These are phyloP conservation scores for Thalassiosira hispida DNA, from an alignment of 352 stramenopile genomes.

Conservation along the genomic window DNA sequence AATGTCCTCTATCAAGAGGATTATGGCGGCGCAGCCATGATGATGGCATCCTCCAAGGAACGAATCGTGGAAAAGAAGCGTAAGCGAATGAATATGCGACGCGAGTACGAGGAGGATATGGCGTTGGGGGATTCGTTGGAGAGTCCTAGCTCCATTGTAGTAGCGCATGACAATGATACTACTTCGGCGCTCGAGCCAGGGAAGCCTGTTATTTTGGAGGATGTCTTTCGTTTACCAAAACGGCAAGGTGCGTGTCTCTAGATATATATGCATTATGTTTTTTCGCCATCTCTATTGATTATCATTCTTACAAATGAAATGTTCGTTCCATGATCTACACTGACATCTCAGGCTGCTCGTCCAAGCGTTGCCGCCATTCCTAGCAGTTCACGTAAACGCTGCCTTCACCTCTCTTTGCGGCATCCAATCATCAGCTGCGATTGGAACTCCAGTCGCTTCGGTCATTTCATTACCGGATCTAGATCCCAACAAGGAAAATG, in stretches of 20 bases:
- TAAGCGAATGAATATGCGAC: constrained; percentile 71
- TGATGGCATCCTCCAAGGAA: constrained; percentile 53
- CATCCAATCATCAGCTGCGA: constrained; percentile 63
- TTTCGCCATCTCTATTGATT: neutral
- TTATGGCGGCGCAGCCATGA: constrained; percentile 25
- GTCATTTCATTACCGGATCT: constrained; percentile 40
- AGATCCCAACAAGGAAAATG: constrained; percentile 29
- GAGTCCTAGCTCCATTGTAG: no score
- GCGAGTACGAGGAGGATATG: constrained; percentile 57
- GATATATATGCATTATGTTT: neutral
- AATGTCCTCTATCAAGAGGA: constrained; percentile 11
- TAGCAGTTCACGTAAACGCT: constrained; percentile 73
- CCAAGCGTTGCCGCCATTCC: constrained; percentile 56
- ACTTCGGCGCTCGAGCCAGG: constrained; percentile 61
- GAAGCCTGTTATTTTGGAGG: constrained; percentile 59
- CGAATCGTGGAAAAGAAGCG: constrained; percentile 74
- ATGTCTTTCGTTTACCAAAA: constrained; percentile 70
- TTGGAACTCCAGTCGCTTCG: constrained; percentile 59
- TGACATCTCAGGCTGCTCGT: constrained; percentile 58
- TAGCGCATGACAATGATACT: no score
- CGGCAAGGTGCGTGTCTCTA: constrained; percentile 56
- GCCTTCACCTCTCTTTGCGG: constrained; percentile 64
- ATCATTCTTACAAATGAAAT: neutral
- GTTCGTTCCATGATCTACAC: constrained; percentile 7
- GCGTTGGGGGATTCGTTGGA: constrained; percentile 73